Percentiles rank a stretch among this genome's conserved stretches.
These are phyloP conservation scores for Coemansia sp. DNA, from an alignment of 192 early-diverging fungal genomes.

Conservation along the genomic window DNA sequence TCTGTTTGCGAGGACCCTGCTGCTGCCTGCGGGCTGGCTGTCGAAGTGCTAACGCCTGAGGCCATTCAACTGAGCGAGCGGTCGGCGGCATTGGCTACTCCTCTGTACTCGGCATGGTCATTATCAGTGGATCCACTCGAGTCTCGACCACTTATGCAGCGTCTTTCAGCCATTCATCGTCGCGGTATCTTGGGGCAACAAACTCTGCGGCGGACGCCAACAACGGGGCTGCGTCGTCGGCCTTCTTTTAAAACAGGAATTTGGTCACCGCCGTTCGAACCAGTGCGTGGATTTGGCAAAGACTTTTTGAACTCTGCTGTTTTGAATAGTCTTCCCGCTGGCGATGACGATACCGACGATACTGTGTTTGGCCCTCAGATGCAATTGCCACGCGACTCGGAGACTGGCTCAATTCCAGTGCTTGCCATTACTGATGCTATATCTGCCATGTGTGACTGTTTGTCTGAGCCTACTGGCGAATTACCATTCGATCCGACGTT, in stretches of 20 bases:
- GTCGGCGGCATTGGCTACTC: slow-evolving; percentile 33
- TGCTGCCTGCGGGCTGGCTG: slow-evolving; percentile 10
- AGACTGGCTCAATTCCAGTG: slow-evolving; percentile 18
- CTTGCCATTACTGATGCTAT: slow-evolving; percentile 20
- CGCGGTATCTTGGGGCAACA: not conserved
- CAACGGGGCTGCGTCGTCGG: not conserved
- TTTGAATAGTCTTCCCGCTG: slow-evolving; percentile 26
- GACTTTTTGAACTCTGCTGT: slow-evolving; percentile 51
- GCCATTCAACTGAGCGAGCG: slow-evolving; percentile 17
- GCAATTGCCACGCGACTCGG: slow-evolving; percentile 22
- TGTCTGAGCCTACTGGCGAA: slow-evolving; percentile 41
- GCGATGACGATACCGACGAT: not conserved
- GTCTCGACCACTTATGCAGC: slow-evolving; percentile 26
- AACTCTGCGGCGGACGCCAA: not conserved
- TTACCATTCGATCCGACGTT: slow-evolving; percentile 35
- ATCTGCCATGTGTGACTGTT: slow-evolving; percentile 18
- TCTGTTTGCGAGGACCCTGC: slow-evolving; percentile 6
- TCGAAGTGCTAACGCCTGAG: slow-evolving; percentile 48
- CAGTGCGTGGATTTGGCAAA: slow-evolving; percentile 44
- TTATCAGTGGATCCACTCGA: slow-evolving; percentile 50
- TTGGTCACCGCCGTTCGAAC: slow-evolving; percentile 10
- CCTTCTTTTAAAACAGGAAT: not conserved
- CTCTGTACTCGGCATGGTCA: slow-evolving; percentile 43
- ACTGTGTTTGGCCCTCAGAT: not conserved
- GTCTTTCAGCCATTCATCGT: slow-evolving; percentile 10